Base-by-base conservation (phyloP, 495 filamentous ascomycete genomes). In the Penicillium canariense region DNA sequence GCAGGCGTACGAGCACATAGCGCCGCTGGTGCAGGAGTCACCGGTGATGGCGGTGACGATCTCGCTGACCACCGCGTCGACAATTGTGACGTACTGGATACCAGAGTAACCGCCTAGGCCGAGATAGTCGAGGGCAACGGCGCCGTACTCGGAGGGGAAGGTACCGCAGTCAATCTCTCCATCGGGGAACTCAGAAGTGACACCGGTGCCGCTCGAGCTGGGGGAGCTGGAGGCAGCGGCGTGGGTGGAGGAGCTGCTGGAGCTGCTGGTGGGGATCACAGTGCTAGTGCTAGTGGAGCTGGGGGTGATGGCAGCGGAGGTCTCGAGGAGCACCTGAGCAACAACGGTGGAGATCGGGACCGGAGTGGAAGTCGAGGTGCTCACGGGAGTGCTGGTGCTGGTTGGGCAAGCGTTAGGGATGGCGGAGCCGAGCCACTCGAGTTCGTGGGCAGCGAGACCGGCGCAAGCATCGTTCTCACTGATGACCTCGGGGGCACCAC, bases 1-100 rank as follows among this genome's bases (percentile, higher is more conserved):
- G 76, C 94, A 98, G 47, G 88, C 89, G 64, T 97, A 98, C 5
- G 92, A 96, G 80, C 94, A 97, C 75, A 90, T 88, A 39, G 78
- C 73, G 34, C 84, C 86, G 8, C 76, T 66, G 22, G 58, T 68
- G 71, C 90, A 91, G 44, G 66, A 68, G 27, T 77, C 67, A 10
- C 77, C 79, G 15, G 68, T 70, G 45, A 86, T 82, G n/a, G 72
- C 74, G 49, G 87, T 86, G 36, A 77, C 79, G 52, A 89, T 90
- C 49, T 82, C 67, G 61, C 83, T 84, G 49, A 81, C 70, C 20
- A 76, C 44, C 14, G 69, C 60, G 35, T 66, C 74, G 42, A 67
- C 59, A 11, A 66, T 31, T 17, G 64, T 71, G 23, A 77, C 66
- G 59, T 82, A 79, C 70, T 94, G 89, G 59, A 97, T 78, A 68